Evolutionary conservation across 306 rosid species (phyloP).

Genomic region (Trichosanthes truncata): DNA sequence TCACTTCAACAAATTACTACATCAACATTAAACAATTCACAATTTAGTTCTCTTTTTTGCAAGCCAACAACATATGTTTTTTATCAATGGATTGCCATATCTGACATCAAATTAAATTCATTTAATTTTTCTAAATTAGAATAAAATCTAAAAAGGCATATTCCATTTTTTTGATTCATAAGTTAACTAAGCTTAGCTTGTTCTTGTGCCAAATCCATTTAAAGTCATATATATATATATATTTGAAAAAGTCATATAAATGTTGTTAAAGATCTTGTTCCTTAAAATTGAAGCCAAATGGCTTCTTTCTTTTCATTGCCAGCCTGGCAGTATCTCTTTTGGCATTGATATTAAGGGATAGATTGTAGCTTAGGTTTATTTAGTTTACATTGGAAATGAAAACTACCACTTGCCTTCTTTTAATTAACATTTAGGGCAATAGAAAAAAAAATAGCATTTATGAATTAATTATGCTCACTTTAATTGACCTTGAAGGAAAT

Average conservation of each 20-base stretch:
- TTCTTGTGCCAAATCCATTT: background rate
- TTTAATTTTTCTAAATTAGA: too few relatives aligned
- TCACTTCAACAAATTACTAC: too few relatives aligned
- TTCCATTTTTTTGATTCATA: background rate
- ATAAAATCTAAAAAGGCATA: background rate
- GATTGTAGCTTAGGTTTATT: background rate
- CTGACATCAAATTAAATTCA: too few relatives aligned
- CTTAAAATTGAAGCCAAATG: background rate
- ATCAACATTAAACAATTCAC: too few relatives aligned
- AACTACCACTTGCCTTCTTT: background rate
- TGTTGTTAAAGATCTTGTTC: background rate
- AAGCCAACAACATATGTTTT: too few relatives aligned
- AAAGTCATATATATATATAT: too few relatives aligned
- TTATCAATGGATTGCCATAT: too few relatives aligned
- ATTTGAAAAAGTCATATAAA: too few relatives aligned
- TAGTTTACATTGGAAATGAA: background rate
- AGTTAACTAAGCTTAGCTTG: background rate
- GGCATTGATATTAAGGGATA: background rate
- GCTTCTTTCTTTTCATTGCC: background rate
- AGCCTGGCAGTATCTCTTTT: background rate
- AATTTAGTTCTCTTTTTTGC: too few relatives aligned
- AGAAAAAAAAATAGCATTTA: too few relatives aligned
- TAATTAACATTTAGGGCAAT: background rate
- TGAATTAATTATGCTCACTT: background rate
- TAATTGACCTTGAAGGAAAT: background rate